These are phyloP conservation scores for Davidsoniella neocaledoniae DNA, from an alignment of 2,329 filamentous ascomycete species.

Conservation along the genomic window DNA sequence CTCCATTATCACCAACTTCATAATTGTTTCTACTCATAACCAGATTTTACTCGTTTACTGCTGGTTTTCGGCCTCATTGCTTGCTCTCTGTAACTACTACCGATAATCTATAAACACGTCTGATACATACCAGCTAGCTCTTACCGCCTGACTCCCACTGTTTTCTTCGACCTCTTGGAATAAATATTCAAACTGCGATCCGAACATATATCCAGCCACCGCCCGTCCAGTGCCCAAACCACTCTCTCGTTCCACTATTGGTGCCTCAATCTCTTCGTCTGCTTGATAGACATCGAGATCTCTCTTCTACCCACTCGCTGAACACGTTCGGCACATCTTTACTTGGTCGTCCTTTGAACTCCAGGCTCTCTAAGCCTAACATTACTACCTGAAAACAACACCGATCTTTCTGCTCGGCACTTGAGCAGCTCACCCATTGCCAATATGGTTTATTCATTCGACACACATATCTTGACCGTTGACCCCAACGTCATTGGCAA, in stretches of 20 bases:
- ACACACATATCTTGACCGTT: conserved; percentile 76
- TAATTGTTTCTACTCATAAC: too few species aligned
- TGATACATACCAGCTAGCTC: too few species aligned
- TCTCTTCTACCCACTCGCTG: background rate
- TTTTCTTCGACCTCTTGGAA: too few species aligned
- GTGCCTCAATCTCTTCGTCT: conserved; percentile 11
- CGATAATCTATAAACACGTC: too few species aligned
- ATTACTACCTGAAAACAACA: conserved; percentile 13
- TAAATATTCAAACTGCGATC: too few species aligned
- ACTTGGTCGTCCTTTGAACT: conserved; percentile 4
- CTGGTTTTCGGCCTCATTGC: too few species aligned
- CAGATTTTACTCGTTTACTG: too few species aligned
- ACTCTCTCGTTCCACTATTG: conserved; percentile 6
- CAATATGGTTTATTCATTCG: conserved; percentile 68
- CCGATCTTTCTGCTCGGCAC: conserved; percentile 19
- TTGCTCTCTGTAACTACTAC: too few species aligned
- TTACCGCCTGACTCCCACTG: too few species aligned
- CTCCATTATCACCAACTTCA: too few species aligned
- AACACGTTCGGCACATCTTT: background rate
- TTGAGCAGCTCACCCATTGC: conserved; percentile 20
- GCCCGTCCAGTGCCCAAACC: background rate
- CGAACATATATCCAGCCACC: too few species aligned
- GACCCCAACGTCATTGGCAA: conserved; percentile 86
- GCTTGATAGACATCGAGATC: conserved; percentile 7
- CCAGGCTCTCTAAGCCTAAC: conserved; percentile 11